Conservation (phyloP, 176 grass and related monocot genomes). For the Ampelocalamus luodianensis region DNA sequence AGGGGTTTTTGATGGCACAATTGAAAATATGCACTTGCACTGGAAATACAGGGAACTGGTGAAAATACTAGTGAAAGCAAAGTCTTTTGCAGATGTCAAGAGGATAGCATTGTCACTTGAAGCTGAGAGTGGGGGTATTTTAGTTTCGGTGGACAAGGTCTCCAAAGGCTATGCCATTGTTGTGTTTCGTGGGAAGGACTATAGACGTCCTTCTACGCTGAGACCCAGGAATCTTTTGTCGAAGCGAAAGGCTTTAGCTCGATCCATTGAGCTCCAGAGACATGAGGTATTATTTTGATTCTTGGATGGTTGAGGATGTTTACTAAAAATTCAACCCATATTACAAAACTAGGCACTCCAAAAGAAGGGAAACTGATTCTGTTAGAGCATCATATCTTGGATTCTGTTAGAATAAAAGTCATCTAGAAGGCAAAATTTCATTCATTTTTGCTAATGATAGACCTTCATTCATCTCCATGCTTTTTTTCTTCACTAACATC, state of each 20-base stretch:
- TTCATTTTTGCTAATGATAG: not conserved
- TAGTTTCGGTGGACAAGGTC: conserved; percentile 87
- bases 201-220: conserved; percentile 59
- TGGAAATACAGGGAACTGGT: conserved; percentile 98
- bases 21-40: conserved; percentile 99
- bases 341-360: not conserved
- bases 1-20: conserved; percentile 92
- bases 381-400: not conserved
- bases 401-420: conserved; percentile 3
- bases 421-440: not conserved
- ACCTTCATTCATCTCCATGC: not conserved
- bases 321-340: not conserved
- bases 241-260: conserved; percentile 87
- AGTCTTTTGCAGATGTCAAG: conserved; percentile 75
- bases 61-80: conserved; percentile 81
- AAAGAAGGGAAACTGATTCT: not conserved
- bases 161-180: conserved; percentile 93
- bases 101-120: conserved; percentile 77
- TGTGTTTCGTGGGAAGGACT: conserved; percentile 80
- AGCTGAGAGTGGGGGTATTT: conserved; percentile 82
- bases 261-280: conserved; percentile 89
- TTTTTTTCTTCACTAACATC: conserved; percentile 28
- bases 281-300: conserved; percentile 60
- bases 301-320: not conserved
- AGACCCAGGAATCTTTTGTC: conserved; percentile 81